Evolutionary conservation across 441 rosid genomes (phyloP).

Genomic region (Pelargonium fulgidum): DNA sequence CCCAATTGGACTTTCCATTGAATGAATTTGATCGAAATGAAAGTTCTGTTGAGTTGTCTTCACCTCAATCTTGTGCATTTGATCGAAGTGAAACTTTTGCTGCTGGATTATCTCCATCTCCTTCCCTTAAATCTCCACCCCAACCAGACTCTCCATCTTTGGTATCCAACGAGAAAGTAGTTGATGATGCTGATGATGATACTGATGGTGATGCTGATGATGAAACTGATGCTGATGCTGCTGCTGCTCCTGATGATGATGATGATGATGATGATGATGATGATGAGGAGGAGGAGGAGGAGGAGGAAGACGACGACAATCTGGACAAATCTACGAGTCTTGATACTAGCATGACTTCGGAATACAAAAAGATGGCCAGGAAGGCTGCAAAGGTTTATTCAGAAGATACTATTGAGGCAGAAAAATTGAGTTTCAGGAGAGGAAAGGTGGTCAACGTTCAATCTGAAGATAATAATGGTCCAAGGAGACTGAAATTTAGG

Average conservation of each 20-base stretch:
- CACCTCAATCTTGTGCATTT: too few species aligned
- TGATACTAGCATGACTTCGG: background rate
- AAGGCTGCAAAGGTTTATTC: constrained; percentile 26
- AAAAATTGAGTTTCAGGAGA: constrained; percentile 53
- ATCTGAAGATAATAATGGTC: constrained; percentile 34
- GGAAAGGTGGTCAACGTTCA: constrained; percentile 51
- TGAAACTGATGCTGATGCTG: too few species aligned
- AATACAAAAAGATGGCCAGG: background rate
- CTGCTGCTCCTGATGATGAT: too few species aligned
- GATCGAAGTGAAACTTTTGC: background rate
- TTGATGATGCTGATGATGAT: too few species aligned
- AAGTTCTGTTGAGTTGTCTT: background rate
- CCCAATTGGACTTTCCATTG: too few species aligned
- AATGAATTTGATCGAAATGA: constrained; percentile 2
- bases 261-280: too few species aligned
- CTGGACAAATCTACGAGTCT: background rate
- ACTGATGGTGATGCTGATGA: too few species aligned
- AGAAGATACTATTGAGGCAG: constrained; percentile 26
- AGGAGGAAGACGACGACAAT: background rate
- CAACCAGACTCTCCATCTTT: too few species aligned
- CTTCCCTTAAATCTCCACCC: background rate
- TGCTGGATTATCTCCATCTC: background rate
- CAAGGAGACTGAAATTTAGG: constrained; percentile 67
- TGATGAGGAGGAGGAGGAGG: constrained; percentile 20
- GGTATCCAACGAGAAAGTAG: too few species aligned